These are phyloP conservation scores for Gardenia jasminoides DNA, from an alignment of 257 asterid genomes.

Conservation along the genomic window DNA sequence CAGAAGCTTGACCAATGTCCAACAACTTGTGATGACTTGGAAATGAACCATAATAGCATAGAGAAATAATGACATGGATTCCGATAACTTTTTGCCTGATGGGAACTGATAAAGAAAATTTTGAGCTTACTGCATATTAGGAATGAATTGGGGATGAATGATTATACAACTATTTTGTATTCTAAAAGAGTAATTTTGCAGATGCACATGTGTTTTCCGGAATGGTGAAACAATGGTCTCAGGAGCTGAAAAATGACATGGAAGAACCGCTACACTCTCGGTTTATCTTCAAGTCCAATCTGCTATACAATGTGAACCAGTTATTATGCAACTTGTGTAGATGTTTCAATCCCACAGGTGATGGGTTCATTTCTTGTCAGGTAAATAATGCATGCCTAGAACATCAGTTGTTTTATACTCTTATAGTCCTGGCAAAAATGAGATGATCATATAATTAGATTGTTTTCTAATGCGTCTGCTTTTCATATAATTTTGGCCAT, in stretches of 20 bases:
- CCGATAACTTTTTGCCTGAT: too few relatives aligned
- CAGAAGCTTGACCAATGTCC: too few relatives aligned
- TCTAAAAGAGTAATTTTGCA: constrained; percentile 40
- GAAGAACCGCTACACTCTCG: constrained; percentile 63
- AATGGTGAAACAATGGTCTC: constrained; percentile 75
- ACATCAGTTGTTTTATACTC: background rate
- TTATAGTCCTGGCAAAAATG: background rate
- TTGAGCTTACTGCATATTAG: background rate
- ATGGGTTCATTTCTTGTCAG: constrained; percentile 68
- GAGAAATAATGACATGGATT: too few relatives aligned
- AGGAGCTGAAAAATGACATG: constrained; percentile 59
- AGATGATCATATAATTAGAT: background rate
- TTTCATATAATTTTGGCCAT: constrained; percentile 30
- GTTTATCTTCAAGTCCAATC: constrained; percentile 63
- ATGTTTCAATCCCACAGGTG: constrained; percentile 52
- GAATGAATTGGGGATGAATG: background rate
- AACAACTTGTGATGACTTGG: too few relatives aligned
- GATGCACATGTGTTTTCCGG: constrained; percentile 57
- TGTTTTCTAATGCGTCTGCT: constrained; percentile 4
- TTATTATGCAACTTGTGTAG: constrained; percentile 70
- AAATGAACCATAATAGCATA: too few relatives aligned
- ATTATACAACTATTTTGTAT: constrained; percentile 2
- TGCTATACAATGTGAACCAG: constrained; percentile 49
- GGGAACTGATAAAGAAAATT: background rate
- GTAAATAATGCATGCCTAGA: constrained; percentile 29